Percentiles rank a stretch among this genome's conserved stretches.
These are phyloP conservation scores for Lodderomyces beijingensis DNA, from an alignment of 1,139 yeast species.

Conservation along the genomic window DNA sequence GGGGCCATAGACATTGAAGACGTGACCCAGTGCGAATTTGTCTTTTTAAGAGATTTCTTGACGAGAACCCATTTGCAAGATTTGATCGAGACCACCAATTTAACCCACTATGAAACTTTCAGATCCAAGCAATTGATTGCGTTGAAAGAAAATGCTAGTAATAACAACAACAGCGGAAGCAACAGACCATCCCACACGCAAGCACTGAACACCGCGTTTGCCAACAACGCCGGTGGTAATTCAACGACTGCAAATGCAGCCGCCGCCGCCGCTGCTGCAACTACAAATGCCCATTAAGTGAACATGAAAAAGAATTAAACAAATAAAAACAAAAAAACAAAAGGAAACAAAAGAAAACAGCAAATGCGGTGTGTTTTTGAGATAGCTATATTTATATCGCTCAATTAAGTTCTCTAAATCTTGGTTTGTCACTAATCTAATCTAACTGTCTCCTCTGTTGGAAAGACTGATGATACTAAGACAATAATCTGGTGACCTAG, in stretches of 20 bases:
- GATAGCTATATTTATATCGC: too few relatives aligned
- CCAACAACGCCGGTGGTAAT: constrained; percentile 6
- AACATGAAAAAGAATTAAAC: not conserved
- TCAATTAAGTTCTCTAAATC: too few relatives aligned
- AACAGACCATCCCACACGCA: constrained; percentile 23
- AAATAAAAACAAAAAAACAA: constrained; percentile 1
- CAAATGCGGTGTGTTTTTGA: too few relatives aligned
- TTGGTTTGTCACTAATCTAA: too few relatives aligned
- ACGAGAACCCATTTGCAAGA: constrained; percentile 96
- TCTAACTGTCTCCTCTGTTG: too few relatives aligned
- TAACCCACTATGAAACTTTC: constrained; percentile 87
- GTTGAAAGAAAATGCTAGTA: constrained; percentile 77
- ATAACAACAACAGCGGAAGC: too few relatives aligned
- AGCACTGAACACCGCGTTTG: too few relatives aligned
- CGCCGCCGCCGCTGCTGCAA: not conserved
- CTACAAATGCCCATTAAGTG: constrained; percentile 3
- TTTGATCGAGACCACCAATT: constrained; percentile 86
- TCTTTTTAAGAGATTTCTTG: constrained; percentile 85
- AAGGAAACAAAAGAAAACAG: not conserved
- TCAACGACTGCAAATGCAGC: constrained; percentile 3
- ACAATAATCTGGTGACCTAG: too few relatives aligned
- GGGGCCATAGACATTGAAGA: constrained; percentile 91
- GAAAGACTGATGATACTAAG: too few relatives aligned
- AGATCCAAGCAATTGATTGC: constrained; percentile 93
- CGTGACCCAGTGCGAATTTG: constrained; percentile 92